Percentiles rank a stretch among this genome's conserved stretches.
phyloP scores from a whole-genome alignment of 1,284 basidiomycete genomes.

The Malassezia slooffiae region DNA sequence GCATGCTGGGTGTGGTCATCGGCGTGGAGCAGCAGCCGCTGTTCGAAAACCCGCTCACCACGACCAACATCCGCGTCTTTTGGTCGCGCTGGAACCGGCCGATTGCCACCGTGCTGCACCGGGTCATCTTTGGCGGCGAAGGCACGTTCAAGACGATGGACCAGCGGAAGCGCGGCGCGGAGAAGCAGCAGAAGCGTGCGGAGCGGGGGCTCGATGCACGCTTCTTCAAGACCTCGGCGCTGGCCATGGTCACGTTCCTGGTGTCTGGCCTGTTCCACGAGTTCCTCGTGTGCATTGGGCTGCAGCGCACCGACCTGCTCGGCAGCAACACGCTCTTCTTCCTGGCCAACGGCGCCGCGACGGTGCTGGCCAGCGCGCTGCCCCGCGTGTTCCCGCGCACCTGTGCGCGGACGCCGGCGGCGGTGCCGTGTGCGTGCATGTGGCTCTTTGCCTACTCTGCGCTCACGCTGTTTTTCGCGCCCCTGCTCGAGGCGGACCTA shows the following conservation, averaged over 20 bases:
- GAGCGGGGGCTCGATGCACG: slow-evolving; percentile 13
- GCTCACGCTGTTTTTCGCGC: slow-evolving; percentile 38
- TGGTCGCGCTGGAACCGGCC: slow-evolving; percentile 47
- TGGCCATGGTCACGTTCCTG: slow-evolving; percentile 31
- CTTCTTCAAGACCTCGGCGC: slow-evolving; percentile 34
- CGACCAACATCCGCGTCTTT: slow-evolving; percentile 42
- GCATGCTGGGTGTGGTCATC: slow-evolving; percentile 26
- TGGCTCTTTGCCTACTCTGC: slow-evolving; percentile 30
- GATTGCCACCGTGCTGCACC: slow-evolving; percentile 42
- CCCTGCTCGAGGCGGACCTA: slow-evolving; percentile 35
- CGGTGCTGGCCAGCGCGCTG: slow-evolving; percentile 36
- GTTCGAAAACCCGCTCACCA: slow-evolving; percentile 42
- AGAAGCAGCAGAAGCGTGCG: not conserved
- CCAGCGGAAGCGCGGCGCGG: slow-evolving; percentile 15
- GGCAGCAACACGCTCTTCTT: slow-evolving; percentile 44
- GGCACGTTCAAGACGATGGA: slow-evolving; percentile 10
- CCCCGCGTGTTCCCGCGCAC: slow-evolving; percentile 27
- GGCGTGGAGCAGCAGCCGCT: slow-evolving; percentile 43
- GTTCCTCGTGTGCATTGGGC: slow-evolving; percentile 42
- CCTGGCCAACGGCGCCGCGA: slow-evolving; percentile 35
- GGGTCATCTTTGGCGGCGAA: slow-evolving; percentile 41
- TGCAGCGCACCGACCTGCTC: too few relatives aligned
- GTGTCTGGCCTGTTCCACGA: slow-evolving; percentile 43
- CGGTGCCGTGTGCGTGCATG: slow-evolving; percentile 25
- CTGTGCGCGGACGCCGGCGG: slow-evolving; percentile 31